phyloP scores from a whole-genome alignment of 2,329 filamentous ascomycete genomes.

The Xylaria multiplex region DNA sequence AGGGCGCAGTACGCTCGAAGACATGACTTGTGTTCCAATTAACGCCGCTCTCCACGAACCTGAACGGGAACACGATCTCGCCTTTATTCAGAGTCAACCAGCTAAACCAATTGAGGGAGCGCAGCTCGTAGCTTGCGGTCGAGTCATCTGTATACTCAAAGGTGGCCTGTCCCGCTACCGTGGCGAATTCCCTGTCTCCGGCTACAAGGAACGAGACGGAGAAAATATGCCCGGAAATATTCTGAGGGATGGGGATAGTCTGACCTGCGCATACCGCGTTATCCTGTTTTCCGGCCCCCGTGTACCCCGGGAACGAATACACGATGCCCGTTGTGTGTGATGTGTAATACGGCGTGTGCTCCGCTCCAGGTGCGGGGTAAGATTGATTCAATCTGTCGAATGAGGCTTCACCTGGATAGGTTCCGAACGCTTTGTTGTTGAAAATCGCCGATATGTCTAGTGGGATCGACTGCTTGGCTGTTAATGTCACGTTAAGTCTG shows the following conservation, averaged over 20 bases:
- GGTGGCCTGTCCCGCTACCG: slow-evolving; percentile 54
- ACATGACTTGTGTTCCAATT: slow-evolving; percentile 54
- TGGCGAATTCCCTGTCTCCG: slow-evolving; percentile 53
- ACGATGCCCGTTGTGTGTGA: slow-evolving; percentile 54
- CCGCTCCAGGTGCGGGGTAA: slow-evolving; percentile 51
- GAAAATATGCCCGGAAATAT: slow-evolving; percentile 44
- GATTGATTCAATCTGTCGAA: slow-evolving; percentile 57
- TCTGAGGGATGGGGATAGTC: slow-evolving; percentile 48
- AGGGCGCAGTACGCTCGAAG: slow-evolving; percentile 55
- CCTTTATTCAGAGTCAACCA: slow-evolving; percentile 58
- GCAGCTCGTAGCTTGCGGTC: slow-evolving; percentile 54
- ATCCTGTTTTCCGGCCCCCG: slow-evolving; percentile 49
- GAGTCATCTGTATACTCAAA: slow-evolving; percentile 56
- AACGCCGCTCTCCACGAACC: slow-evolving; percentile 50
- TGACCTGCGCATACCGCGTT: slow-evolving; percentile 58
- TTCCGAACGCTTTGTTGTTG: slow-evolving; percentile 61
- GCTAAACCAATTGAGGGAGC: slow-evolving; percentile 56
- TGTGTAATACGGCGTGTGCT: slow-evolving; percentile 49
- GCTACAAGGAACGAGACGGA: slow-evolving; percentile 56
- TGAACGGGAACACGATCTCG: slow-evolving; percentile 56
- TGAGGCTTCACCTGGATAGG: slow-evolving; percentile 56
- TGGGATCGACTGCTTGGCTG: slow-evolving; percentile 43
- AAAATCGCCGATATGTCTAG: slow-evolving; percentile 51
- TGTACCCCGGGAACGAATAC: slow-evolving; percentile 57
- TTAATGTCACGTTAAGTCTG: not conserved